A percentile compares a stretch with the other conserved stretches of the same genome.
These are phyloP conservation scores for Backusella macrospora DNA, from an alignment of 192 early-diverging fungal genomes.

Conservation along the genomic window DNA sequence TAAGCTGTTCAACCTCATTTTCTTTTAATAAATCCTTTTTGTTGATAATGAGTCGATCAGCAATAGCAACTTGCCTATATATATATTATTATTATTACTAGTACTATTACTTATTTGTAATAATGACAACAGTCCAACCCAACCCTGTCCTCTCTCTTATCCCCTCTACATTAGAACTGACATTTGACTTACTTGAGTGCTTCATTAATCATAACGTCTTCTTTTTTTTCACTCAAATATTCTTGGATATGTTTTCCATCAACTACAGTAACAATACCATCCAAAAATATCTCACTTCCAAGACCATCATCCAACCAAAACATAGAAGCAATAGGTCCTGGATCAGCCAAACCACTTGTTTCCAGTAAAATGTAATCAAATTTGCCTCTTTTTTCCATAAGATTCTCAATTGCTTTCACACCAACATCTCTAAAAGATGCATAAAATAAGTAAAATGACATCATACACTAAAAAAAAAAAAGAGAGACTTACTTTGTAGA, in stretches of 20 bases:
- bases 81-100: not conserved
- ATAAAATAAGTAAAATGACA: not conserved
- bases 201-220: constrained; percentile 61
- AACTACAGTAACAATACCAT: constrained; percentile 32
- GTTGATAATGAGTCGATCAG: constrained; percentile 73
- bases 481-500: constrained; percentile 77
- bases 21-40: constrained; percentile 63
- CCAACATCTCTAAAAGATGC: constrained; percentile 75
- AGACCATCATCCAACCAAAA: constrained; percentile 98
- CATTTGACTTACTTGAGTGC: constrained; percentile 53
- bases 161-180: not conserved
- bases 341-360: constrained; percentile 67
- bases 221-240: constrained; percentile 53
- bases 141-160: no score
- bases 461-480: not conserved
- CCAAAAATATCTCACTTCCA: constrained; percentile 67
- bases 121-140: no score
- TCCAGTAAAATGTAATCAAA: constrained; percentile 98
- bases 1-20: constrained; percentile 35
- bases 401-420: constrained; percentile 89
- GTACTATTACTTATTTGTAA: no score
- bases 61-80: constrained; percentile 67
- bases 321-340: constrained; percentile 90
- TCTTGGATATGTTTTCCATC: constrained; percentile 45
- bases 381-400: constrained; percentile 89